Evolutionary conservation across 1,284 basidiomycete species (phyloP).

Genomic region (Ceraceosorus guamensis): DNA sequence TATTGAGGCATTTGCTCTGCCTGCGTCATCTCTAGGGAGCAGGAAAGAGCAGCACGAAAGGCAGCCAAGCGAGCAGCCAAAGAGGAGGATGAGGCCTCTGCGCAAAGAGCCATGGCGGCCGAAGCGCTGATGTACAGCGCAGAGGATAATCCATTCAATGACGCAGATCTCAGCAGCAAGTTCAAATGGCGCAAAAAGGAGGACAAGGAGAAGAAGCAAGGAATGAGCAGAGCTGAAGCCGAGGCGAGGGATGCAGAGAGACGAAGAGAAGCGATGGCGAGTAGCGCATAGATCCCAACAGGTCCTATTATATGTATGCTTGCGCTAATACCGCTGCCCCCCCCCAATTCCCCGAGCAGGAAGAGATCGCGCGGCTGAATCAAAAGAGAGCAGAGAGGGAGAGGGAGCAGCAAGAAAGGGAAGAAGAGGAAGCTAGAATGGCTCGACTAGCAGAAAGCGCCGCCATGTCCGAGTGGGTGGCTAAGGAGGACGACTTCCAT

Average conservation of each 20-base stretch:
- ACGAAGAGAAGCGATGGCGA: constrained; percentile 70
- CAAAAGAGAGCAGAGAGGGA: constrained; percentile 83
- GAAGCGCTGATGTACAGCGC: constrained; percentile 64
- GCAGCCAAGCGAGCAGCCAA: constrained; percentile 27
- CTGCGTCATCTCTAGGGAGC: neutral
- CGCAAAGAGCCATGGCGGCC: constrained; percentile 32
- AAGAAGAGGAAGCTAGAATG: constrained; percentile 85
- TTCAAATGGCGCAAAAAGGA: constrained; percentile 98
- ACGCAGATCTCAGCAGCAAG: constrained; percentile 83
- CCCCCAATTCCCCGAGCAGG: constrained; percentile 49
- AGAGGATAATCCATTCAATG: constrained; percentile 93
- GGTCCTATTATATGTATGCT: too few relatives aligned
- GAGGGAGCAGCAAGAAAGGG: constrained; percentile 72
- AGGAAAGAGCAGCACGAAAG: constrained; percentile 33
- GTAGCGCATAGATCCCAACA: neutral
- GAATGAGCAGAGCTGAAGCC: constrained; percentile 71
- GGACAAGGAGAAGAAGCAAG: constrained; percentile 86
- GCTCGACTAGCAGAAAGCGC: constrained; percentile 82
- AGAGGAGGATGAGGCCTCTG: constrained; percentile 25
- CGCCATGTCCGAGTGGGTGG: constrained; percentile 95
- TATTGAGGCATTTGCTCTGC: neutral
- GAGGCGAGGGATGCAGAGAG: constrained; percentile 71
- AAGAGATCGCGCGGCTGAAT: constrained; percentile 87
- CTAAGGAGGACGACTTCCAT: constrained; percentile 94
- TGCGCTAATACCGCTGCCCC: neutral